These are phyloP conservation scores for Neurospora sp. DNA, from an alignment of 2,329 filamentous ascomycete species.

Conservation along the genomic window DNA sequence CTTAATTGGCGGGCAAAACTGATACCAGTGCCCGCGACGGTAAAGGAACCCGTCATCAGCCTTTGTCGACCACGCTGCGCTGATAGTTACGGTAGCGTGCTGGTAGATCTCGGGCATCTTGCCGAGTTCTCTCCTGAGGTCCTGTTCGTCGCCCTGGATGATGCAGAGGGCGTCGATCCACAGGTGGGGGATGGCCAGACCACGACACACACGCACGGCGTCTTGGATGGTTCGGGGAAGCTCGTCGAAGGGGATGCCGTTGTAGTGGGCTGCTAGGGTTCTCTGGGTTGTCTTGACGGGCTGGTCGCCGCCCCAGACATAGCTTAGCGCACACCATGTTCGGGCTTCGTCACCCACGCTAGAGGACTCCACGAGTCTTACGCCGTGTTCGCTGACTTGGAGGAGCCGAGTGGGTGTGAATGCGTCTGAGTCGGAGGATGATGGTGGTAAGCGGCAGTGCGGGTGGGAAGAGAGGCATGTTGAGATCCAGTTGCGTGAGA, in stretches of 20 bases:
- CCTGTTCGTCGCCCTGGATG: conserved; percentile 3
- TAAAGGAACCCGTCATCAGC: conserved; percentile 1
- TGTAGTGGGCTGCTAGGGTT: background rate
- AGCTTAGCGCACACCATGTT: conserved; percentile 3
- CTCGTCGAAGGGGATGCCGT: background rate
- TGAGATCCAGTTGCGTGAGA: background rate
- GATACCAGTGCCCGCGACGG: background rate
- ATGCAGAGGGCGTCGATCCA: conserved; percentile 11
- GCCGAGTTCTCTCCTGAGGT: background rate
- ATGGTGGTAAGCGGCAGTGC: background rate
- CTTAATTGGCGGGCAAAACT: background rate
- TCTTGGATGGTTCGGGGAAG: conserved; percentile 1
- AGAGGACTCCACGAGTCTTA: background rate
- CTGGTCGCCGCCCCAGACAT: conserved; percentile 5
- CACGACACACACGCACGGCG: background rate
- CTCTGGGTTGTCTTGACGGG: conserved; percentile 1
- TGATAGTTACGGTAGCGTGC: background rate
- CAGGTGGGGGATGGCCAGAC: background rate
- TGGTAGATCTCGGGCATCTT: conserved; percentile 2
- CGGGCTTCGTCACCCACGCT: background rate
- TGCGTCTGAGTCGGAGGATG: background rate
- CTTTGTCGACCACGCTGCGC: background rate
- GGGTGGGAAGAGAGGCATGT: background rate
- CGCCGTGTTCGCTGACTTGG: background rate
- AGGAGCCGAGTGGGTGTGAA: background rate